phyloP scores from a whole-genome alignment of 1,284 basidiomycete genomes.

The Sanghuangporus sanghuang region DNA sequence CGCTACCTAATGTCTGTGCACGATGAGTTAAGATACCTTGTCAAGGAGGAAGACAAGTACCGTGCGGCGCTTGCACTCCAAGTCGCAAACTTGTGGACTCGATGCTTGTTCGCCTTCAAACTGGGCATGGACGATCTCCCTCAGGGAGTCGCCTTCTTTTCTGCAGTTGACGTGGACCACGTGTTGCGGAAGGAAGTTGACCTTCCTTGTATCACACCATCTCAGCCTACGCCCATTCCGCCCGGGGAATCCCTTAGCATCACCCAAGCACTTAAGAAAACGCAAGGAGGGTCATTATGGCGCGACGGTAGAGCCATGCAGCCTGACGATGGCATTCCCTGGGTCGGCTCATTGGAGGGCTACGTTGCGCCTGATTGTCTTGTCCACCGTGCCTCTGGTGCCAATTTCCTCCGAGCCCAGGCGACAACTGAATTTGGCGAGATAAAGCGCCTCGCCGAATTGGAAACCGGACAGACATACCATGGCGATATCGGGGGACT shows the following conservation, averaged over 20 bases:
- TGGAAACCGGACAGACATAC: constrained; percentile 31
- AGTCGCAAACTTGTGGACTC: constrained; percentile 95
- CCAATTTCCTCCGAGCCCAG: constrained; percentile 69
- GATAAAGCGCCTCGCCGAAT: constrained; percentile 58
- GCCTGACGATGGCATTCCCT: constrained; percentile 20
- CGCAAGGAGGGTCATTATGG: constrained; percentile 60
- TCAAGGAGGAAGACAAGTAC: constrained; percentile 83
- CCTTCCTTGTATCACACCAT: constrained; percentile 94
- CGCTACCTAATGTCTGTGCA: constrained; percentile 97
- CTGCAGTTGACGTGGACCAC: constrained; percentile 90
- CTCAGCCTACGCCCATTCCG: constrained; percentile 78
- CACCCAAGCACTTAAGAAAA: constrained; percentile 55
- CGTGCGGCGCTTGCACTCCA: constrained; percentile 91
- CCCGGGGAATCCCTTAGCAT: constrained; percentile 88
- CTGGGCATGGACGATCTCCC: constrained; percentile 96
- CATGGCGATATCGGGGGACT: not conserved
- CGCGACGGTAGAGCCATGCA: constrained; percentile 52
- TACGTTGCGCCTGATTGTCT: constrained; percentile 55
- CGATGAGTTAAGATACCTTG: constrained; percentile 94
- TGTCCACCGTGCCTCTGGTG: constrained; percentile 53
- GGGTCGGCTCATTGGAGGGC: constrained; percentile 31
- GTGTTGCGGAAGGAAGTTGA: constrained; percentile 95
- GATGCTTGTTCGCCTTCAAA: constrained; percentile 87
- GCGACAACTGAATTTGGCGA: constrained; percentile 63
- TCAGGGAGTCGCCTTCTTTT: constrained; percentile 94